Evolutionary conservation across 148 eudicot species (phyloP), one percentile per base, ranked within the genome.

Genomic region (Fagopyrum esculentum): DNA sequence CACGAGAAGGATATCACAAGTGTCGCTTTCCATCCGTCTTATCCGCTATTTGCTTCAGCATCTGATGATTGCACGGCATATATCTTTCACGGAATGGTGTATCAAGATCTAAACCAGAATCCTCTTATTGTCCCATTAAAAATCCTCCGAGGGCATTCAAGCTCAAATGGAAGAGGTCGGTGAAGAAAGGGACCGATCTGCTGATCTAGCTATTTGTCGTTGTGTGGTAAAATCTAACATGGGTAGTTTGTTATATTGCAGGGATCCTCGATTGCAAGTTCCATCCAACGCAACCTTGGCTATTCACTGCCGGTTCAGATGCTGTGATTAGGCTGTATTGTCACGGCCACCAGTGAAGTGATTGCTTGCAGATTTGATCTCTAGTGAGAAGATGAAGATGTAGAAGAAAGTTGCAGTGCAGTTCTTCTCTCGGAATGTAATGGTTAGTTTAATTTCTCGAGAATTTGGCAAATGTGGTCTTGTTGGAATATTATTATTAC

Each of bases 41-140:
- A 95, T 78, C 99, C 99, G 71, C 80, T 95, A 68, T 95, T 95
- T 83, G 97, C 93, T 7, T 84, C 99, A 17, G 80, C 87, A 83
- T 95, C 99, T 22, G 99, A 92, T 76, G 99, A 95, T 87, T 85
- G 87, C 83, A 84, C 88, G 10, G 94, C 99, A 19, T 88, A 86
- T 80, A 89, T 95, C 69, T 90, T 86, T 77, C 99, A 95, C 81
- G 99, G 99, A 73, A 95, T 90, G 99, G 97, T 92, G 68, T 92
- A 92, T 82, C 88, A 97, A 0, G 99, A 95, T 90, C 84, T 95
- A 40, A 95, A 92, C 77, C 88, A 90, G 82, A 83, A 95, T 78
- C 99, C 99, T 47, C 81, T 89, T 76, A 87, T 92, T 80, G 89
- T 89, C 71, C 97, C 97, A 16, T 75, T 95, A 77, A 80, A 85